phyloP scores from a whole-genome alignment of 345 rosid species.

The Arabidopsis suecica region DNA sequence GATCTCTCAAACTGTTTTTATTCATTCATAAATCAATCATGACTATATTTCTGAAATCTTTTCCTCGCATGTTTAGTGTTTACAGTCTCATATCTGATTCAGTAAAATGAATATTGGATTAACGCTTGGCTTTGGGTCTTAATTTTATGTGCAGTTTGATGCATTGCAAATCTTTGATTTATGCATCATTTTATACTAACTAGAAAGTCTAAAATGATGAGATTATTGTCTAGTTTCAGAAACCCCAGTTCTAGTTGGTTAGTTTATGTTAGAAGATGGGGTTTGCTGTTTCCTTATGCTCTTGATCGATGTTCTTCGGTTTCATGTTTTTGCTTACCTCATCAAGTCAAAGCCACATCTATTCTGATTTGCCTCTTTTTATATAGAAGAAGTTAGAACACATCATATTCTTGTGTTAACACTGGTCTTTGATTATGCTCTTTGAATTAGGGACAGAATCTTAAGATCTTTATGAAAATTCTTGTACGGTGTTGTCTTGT shows the following conservation, averaged over 20 bases:
- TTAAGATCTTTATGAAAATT: constrained; percentile 1
- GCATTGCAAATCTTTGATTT: not conserved
- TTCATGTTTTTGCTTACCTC: constrained; percentile 10
- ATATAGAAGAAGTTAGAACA: not conserved
- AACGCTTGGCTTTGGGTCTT: not conserved
- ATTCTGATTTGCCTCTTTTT: not conserved
- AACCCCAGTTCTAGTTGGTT: not conserved
- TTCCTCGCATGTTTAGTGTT: constrained; percentile 23
- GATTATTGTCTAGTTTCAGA: constrained; percentile 5
- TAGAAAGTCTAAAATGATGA: constrained; percentile 6
- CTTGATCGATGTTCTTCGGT: not conserved
- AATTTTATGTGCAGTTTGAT: not conserved
- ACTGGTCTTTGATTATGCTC: not conserved
- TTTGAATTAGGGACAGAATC: not conserved
- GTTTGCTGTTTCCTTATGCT: not conserved
- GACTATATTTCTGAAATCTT: constrained; percentile 21
- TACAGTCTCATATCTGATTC: constrained; percentile 4
- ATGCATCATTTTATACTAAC: constrained; percentile 13
- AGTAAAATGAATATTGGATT: constrained; percentile 14
- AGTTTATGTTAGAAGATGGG: not conserved
- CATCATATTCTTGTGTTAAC: not conserved
- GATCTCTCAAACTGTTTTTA: constrained; percentile 32
- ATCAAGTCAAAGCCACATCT: not conserved
- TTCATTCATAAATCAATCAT: constrained; percentile 27
- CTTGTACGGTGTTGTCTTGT: not conserved